phyloP scores from a whole-genome alignment of 1,284 basidiomycete genomes.

The Moesziomyces globuligerus region DNA sequence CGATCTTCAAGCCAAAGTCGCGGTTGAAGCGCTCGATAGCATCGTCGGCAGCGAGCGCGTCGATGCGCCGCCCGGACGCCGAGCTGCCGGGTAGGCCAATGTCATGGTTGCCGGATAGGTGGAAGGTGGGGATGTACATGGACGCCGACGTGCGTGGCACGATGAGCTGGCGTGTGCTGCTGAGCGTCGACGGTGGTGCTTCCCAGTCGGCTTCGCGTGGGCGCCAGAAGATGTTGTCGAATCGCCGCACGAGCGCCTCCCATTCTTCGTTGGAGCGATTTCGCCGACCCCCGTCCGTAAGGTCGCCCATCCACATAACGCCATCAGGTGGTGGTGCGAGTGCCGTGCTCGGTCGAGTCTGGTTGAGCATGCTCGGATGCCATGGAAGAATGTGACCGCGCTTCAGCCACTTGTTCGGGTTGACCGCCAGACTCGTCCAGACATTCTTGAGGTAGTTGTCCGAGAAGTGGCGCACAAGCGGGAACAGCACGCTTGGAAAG shows the following conservation, averaged over 20 bases:
- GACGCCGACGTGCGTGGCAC: conserved; percentile 18
- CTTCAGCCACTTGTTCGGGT: conserved; percentile 42
- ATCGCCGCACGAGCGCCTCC: conserved; percentile 26
- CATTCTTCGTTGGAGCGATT: conserved; percentile 18
- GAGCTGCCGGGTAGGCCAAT: conserved; percentile 43
- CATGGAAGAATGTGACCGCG: conserved; percentile 18
- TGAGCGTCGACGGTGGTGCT: conserved; percentile 14
- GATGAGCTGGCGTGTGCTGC: conserved; percentile 26
- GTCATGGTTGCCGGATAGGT: conserved; percentile 59
- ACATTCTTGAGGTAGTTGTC: conserved; percentile 50
- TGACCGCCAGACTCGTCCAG: conserved; percentile 32
- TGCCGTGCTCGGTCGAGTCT: neutral
- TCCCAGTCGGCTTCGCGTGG: conserved; percentile 34
- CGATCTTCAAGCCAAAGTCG: conserved; percentile 25
- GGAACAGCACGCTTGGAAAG: conserved; percentile 13
- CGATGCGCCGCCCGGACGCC: conserved; percentile 8
- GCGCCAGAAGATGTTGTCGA: conserved; percentile 35
- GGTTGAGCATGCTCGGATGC: conserved; percentile 3
- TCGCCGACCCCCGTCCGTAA: conserved; percentile 49
- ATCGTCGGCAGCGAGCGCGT: conserved; percentile 25
- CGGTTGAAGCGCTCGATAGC: conserved; percentile 29
- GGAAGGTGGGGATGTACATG: conserved; percentile 35
- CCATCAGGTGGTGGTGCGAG: conserved; percentile 37
- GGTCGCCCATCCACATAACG: conserved; percentile 53
- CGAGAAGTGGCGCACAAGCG: conserved; percentile 38